Percentiles rank a stretch among this genome's conserved stretches.
phyloP scores from a whole-genome alignment of 73 alveolate genomes.

The Tetrahymena thermophila region DNA sequence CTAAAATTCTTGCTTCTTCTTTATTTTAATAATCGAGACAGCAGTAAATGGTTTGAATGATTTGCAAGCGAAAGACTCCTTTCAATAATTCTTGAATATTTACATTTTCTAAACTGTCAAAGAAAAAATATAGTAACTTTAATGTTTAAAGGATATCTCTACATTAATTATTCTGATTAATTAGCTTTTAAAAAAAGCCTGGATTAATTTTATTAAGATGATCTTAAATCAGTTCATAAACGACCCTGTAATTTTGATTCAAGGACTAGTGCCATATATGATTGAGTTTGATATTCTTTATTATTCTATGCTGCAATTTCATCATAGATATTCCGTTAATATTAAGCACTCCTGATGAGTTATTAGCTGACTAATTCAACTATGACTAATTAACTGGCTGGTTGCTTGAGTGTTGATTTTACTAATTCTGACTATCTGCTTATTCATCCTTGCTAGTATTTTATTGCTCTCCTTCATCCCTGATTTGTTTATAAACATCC shows the following conservation, averaged over 20 bases:
- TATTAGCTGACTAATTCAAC: neutral
- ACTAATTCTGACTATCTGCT: neutral
- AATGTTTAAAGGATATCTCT: neutral
- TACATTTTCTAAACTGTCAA: neutral
- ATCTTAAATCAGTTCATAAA: neutral
- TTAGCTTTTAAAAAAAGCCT: neutral
- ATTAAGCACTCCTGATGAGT: neutral
- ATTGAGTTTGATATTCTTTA: neutral
- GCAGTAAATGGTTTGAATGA: neutral
- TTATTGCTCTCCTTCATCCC: neutral
- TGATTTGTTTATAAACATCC: neutral
- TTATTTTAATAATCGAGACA: neutral
- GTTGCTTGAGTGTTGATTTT: neutral
- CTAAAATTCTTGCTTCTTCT: neutral
- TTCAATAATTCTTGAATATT: neutral
- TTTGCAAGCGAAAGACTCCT: neutral
- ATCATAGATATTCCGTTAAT: neutral
- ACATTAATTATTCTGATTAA: neutral
- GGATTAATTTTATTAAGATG: neutral
- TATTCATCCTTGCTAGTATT: neutral
- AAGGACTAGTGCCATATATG: neutral
- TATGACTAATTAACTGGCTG: neutral
- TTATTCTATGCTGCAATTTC: neutral
- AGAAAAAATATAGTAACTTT: neutral
- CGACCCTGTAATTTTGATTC: neutral